Evolutionary conservation across 1,284 basidiomycete species (phyloP).

Genomic region (Tylopilus sp.): DNA sequence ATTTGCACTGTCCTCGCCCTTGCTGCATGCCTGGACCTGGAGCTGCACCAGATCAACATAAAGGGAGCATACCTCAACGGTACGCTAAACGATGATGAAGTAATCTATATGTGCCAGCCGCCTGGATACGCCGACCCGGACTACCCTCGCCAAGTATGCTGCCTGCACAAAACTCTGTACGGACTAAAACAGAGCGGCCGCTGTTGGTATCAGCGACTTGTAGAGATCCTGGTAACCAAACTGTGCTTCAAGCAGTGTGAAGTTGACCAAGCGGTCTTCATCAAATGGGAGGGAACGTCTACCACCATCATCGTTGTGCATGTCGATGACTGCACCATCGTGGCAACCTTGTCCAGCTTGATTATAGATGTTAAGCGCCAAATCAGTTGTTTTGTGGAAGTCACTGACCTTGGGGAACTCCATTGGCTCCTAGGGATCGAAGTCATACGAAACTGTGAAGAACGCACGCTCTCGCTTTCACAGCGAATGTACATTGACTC

Average conservation of each 20-base stretch:
- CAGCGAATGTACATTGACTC: conserved; percentile 19
- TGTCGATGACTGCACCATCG: conserved; percentile 5
- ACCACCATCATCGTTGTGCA: conserved; percentile 2
- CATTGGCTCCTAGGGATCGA: conserved; percentile 39
- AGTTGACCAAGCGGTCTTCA: conserved; percentile 1
- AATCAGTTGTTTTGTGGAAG: not conserved
- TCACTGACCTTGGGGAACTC: not conserved
- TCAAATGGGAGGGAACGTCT: not conserved
- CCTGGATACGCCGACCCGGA: not conserved
- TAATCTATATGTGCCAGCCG: not conserved
- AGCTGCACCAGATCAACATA: not conserved
- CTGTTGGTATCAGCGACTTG: not conserved
- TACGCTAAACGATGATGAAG: not conserved
- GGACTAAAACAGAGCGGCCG: conserved; percentile 2
- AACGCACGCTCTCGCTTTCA: conserved; percentile 30
- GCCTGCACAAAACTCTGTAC: not conserved
- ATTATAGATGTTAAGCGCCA: not conserved
- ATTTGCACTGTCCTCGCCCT: not conserved
- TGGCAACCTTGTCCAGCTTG: not conserved
- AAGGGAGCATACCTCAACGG: not conserved
- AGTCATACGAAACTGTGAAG: conserved; percentile 27
- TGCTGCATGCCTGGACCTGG: not conserved
- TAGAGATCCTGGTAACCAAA: not conserved
- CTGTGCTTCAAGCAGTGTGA: not conserved
- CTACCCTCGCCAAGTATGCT: not conserved